These are phyloP conservation scores for Fusarium avenaceum DNA, from an alignment of 2,329 filamentous ascomycete genomes.

Conservation along the genomic window DNA sequence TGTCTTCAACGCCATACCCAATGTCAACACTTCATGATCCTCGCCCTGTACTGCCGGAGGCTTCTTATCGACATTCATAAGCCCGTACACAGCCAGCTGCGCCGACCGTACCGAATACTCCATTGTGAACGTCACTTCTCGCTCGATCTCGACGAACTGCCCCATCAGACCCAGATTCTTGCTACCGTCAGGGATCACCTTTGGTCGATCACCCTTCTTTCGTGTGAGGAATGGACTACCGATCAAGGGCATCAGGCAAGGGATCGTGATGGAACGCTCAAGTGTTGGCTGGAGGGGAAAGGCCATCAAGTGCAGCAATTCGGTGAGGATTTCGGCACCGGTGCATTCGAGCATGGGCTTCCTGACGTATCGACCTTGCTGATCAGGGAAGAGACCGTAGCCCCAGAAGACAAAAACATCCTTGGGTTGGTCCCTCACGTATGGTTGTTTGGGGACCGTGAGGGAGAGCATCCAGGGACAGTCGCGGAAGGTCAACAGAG, in stretches of 20 bases:
- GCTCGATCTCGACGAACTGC: slow-evolving; percentile 48
- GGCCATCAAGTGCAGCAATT: slow-evolving; percentile 45
- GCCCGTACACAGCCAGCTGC: slow-evolving; percentile 46
- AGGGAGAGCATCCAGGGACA: slow-evolving; percentile 49
- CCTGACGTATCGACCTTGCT: slow-evolving; percentile 42
- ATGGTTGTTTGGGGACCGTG: slow-evolving; percentile 44
- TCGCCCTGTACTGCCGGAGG: slow-evolving; percentile 42
- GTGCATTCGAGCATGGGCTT: slow-evolving; percentile 49
- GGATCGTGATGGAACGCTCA: slow-evolving; percentile 42
- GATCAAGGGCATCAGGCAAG: slow-evolving; percentile 46
- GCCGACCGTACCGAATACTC: slow-evolving; percentile 49
- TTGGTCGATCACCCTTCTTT: slow-evolving; percentile 45
- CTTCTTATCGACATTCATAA: slow-evolving; percentile 44
- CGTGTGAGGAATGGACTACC: slow-evolving; percentile 47
- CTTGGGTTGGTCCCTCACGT: slow-evolving; percentile 43
- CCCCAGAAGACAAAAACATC: slow-evolving; percentile 48
- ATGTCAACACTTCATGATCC: slow-evolving; percentile 42
- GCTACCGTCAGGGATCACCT: slow-evolving; percentile 44
- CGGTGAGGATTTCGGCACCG: slow-evolving; percentile 46
- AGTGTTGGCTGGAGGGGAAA: slow-evolving; percentile 45
- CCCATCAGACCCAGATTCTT: slow-evolving; percentile 48
- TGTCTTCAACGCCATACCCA: slow-evolving; percentile 48
- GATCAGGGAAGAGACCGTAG: slow-evolving; percentile 47
- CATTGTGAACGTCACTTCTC: slow-evolving; percentile 50
- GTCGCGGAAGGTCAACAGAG: slow-evolving; percentile 47